Base-by-base conservation (phyloP, 163 green algal species). In the Scenedesmus sp. region DNA sequence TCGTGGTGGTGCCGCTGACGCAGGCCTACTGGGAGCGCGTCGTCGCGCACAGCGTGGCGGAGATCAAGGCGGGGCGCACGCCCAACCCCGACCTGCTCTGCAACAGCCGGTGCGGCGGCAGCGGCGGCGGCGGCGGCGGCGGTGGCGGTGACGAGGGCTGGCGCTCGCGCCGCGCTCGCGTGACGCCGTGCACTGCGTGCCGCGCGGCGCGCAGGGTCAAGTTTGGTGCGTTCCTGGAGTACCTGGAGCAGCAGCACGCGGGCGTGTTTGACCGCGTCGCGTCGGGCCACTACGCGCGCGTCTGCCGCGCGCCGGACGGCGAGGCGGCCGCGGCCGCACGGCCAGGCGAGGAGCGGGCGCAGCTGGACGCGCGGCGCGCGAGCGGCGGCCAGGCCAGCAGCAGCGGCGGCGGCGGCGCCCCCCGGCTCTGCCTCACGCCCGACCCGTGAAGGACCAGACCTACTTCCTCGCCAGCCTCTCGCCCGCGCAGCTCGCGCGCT, bases 51-150 rank as follows among this genome's bases (percentile, higher is more conserved):
- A 94, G 86, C 78, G 90, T 99, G 29, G 31, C 28, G 0, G 89
- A 97, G 70, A 95, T 98, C 67, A 87, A 87, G 20, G 82, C 72
- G 11, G 97, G 97, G 3, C 87, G 93, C 53, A 99, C 97, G 3
- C 97, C 97, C 48, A 99, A 99, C 85, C 97, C 97, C 2, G 97
- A 99, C 84, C 90, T 99, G 33, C 87, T 98, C 9, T 99, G 97
- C 92, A 99, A 99, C 88, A 95, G 87, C 24, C 53, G 73, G 73
- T 42, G 84, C 87, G 83, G 6, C 18, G 26, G 36, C 9, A 7
- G 14, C 9, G 6, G 10, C 24, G 24, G 53, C 7, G 39, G 39
- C 10, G 39, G 7, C 7, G 6, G 10, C 39, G n/a, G n/a, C n/a
- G n/a, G n/a, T n/a, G n/a, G n/a, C n/a, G n/a, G n/a, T n/a, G n/a